A percentile compares a stretch with the other conserved stretches of the same genome.
phyloP scores from a whole-genome alignment of 352 stramenopile genomes.

The Phytopythium boreale region DNA sequence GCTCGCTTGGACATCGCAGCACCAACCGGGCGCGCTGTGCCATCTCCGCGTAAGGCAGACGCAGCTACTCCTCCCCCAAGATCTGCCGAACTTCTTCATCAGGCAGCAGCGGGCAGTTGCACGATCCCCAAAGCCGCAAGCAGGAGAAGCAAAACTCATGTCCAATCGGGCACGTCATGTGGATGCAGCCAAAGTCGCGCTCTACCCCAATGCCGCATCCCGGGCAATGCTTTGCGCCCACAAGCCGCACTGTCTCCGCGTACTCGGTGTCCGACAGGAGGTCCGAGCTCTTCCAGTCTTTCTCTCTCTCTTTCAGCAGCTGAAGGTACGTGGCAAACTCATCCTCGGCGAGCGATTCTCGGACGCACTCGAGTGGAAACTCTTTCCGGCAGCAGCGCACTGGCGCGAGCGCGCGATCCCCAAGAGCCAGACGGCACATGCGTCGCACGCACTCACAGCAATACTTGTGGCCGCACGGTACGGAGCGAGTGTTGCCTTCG shows the following conservation, averaged over 20 bases:
- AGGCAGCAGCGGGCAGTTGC: conserved; percentile 56
- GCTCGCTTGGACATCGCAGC: background rate
- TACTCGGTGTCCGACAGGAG: conserved; percentile 68
- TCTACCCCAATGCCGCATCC: conserved; percentile 72
- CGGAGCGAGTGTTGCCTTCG: conserved; percentile 23
- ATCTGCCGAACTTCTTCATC: conserved; percentile 47
- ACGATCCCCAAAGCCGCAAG: conserved; percentile 44
- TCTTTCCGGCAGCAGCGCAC: conserved; percentile 74
- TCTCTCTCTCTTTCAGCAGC: conserved; percentile 53
- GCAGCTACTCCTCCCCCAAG: conserved; percentile 33
- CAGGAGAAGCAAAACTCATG: conserved; percentile 83
- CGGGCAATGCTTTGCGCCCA: conserved; percentile 70
- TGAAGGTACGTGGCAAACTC: conserved; percentile 49
- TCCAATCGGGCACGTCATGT: conserved; percentile 72
- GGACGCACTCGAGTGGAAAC: conserved; percentile 58
- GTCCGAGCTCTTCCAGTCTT: conserved; percentile 53
- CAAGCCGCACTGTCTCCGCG: conserved; percentile 25
- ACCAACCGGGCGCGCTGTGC: background rate
- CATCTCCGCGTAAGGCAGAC: background rate
- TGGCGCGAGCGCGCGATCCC: conserved; percentile 55
- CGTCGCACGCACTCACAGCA: conserved; percentile 49
- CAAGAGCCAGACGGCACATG: conserved; percentile 58
- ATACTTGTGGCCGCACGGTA: conserved; percentile 61
- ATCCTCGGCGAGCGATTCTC: conserved; percentile 19
- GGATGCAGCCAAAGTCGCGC: conserved; percentile 69